Base-by-base conservation (phyloP, 106 monocot genomes). In the Apostasia shenzhenica region DNA sequence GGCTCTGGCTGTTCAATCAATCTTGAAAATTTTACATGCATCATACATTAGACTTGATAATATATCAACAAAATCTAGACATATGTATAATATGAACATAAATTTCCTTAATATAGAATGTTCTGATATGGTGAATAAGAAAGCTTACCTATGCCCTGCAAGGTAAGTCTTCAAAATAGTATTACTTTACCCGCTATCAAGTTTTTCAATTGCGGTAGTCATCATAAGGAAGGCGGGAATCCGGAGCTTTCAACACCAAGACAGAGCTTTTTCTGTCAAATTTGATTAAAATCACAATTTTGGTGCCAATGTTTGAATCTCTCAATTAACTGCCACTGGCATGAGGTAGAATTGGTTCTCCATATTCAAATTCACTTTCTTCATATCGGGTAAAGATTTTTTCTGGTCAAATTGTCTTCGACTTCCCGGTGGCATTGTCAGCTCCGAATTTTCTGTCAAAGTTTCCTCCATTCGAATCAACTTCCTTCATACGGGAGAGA, bases 401-500 rank as follows among this genome's bases (percentile, higher is more conserved):
- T 62, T 62, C 62, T 45, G 11, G n/a, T 62, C 62, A 62, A 45
- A 62, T 62, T 5, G 45, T 44, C 62, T 62, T 3, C n/a, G 12
- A 45, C 45, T 0, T 8, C 3, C 26, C 0, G n/a, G 26, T 26
- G 26, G 26, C 26, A 26, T 26, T 26, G 26, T 26, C 26, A 26
- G 26, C 26, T 26, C 26, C 26, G 26, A 26, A 26, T 26, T 26
- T 44, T 45, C 4, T 4, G 45, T 3, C 2, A 45, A 1, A 61
- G 9, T 43, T 61, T 43, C 38, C 44, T 44, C n/a, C 43, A 43
- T 8, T 44, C 6, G 10, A 3, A 62, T 45, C 45, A 62, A 62
- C 44, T 45, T n/a, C 12, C 43, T 11, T 5, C 12, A 58, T 10
- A 58, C 39, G 1, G n/a, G 26, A 26, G 26, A 26, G 26, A 26